A percentile compares a stretch with the other conserved stretches of the same genome.
Conservation (phyloP, 129 eudicot genomes). For the Gnaphalium uliginosum region DNA sequence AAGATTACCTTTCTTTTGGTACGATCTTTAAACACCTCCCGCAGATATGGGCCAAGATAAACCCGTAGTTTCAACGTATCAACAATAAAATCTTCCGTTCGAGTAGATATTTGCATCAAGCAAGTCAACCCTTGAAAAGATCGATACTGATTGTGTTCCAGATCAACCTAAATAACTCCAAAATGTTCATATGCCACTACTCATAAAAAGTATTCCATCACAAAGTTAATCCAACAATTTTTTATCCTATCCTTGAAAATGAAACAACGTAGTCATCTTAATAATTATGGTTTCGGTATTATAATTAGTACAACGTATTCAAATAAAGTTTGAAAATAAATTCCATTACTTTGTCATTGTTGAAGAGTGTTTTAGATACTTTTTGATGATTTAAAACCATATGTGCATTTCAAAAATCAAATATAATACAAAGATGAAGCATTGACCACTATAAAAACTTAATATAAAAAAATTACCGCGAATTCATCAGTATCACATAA, state of each 20-base stretch:
- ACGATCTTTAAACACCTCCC: slow-evolving; percentile 88
- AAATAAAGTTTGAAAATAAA: neutral
- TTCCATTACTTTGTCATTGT: neutral
- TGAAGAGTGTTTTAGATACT: neutral
- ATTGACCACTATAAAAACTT: neutral
- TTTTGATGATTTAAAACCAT: neutral
- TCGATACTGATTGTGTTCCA: slow-evolving; percentile 95
- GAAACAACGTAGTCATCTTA: no score
- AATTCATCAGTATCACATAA: slow-evolving; percentile 68
- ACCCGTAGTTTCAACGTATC: slow-evolving; percentile 84
- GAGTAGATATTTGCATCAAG: slow-evolving; percentile 96
- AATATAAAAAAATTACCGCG: slow-evolving; percentile 52
- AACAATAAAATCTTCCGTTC: slow-evolving; percentile 86
- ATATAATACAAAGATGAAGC: neutral
- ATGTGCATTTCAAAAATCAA: neutral
- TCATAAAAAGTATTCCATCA: neutral
- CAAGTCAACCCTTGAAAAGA: slow-evolving; percentile 99
- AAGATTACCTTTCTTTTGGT: slow-evolving; percentile 70
- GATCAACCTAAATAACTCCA: slow-evolving; percentile 68
- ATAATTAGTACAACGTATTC: neutral
- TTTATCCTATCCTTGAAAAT: no score
- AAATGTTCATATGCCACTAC: neutral
- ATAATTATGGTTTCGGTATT: neutral
- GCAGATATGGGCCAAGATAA: slow-evolving; percentile 82
- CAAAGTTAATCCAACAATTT: no score